Evolutionary conservation across 1,139 yeast genomes (phyloP), one percentile per base, ranked within the genome.

Genomic region (Lodderomyces theae): DNA sequence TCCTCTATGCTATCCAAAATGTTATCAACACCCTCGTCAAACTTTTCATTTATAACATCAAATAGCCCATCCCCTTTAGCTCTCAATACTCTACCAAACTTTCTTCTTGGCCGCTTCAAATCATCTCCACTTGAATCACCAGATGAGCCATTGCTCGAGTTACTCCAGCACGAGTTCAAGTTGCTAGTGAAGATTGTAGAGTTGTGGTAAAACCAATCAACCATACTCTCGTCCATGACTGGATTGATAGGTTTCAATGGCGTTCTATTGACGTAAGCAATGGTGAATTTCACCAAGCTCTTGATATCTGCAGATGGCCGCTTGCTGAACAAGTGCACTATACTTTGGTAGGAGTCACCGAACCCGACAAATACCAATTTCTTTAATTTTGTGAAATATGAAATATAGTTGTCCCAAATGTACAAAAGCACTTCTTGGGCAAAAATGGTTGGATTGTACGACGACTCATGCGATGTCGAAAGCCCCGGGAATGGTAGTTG

Each of bases 201-300:
- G 52, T 87, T 86, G 49, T 82, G 82, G 64, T 82, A 89, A 60
- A 82, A 92, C 97, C 97, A 90, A 53, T 89, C 96, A 15, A 86
- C 78, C 68, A 86, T 76, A 22, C 86, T 79, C 60, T 92, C 97
- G 60, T 90, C 97, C 62, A 89, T 82, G 28, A 87, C 75, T 6
- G 96, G 92, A 7, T 86, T 86, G 42, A 90, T 74, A 0, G 96
- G 81, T 52, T 86, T 80, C 52, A 90, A 66, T 15, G 74, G 72
- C 2, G 82, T 73, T 41, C 82, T 72, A 49, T 82, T 88, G 19
- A 84, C 69, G 56, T 84, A 87, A 37, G 82, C 80, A 26, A 89
- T 77, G 1, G 89, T 77, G 9, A 94, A 89, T 52, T 80, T 80
- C 5, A 86, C 88, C 37, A 75, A 49, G n/a, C 70, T 75, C 44